Base-by-base conservation (phyloP, 2,329 filamentous ascomycete genomes). In the Sphaerulina vaccinii region DNA sequence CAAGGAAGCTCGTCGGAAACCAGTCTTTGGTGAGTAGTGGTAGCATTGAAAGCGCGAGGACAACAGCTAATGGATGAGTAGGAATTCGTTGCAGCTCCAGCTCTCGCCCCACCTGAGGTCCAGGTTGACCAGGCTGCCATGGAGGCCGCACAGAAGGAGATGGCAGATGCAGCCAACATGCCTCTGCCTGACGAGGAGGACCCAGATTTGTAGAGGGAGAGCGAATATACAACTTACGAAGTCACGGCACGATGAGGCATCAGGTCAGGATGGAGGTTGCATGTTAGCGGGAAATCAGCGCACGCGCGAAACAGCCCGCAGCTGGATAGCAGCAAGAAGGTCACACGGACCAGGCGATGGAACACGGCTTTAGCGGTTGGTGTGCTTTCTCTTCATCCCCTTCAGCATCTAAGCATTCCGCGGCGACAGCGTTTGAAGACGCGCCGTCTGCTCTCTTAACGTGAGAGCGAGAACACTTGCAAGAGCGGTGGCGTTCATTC, bases 1-100 rank as follows among this genome's bases (percentile, higher is more conserved):
- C 91, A 66, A 86, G 93, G 75, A 99, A 99, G 86, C 86, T 99
- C 54, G 91, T 96, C 67, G 93, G 92, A 76, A 97, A 97, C 83
- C 81, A 89, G 68, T 75, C 78, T 70, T 77, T 96, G 73, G 88
- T 93, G 78, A 66, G 86, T 77, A 11, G 40, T 32, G 22, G 19
- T 13, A 29, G 36, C 2, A 41, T 7, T n/a, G 16, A 8, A 36
- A 24, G 3, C 32, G n/a, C 13, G 15, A 3, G 15, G n/a, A 40
- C 10, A 23, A 27, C 10, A 40, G 52, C 68, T 73, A 62, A 70
- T 48, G 44, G 24, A 11, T 19, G 36, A 23, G 27, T 62, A 96
- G 90, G 92, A 97, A 75, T 97, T 99, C 71, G 92, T 97, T 67
- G 93, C 93, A 68, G 91, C 90, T 58, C 88, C 90, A 60, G 93